phyloP scores from a whole-genome alignment of 129 eudicot genomes.

The Centrapalus pauciflorus region DNA sequence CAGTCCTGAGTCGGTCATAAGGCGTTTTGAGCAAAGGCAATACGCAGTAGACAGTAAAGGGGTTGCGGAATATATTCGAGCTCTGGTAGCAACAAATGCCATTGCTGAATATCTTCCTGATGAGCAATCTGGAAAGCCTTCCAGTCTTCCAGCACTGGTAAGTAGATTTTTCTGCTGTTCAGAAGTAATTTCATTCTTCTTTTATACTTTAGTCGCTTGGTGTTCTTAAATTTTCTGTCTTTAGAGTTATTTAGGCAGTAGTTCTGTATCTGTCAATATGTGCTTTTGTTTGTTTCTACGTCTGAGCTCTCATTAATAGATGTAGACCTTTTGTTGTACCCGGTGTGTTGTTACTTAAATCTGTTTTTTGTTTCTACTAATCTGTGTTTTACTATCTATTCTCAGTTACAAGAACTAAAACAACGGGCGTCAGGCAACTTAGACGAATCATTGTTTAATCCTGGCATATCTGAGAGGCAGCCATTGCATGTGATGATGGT shows the following conservation, averaged over 20 bases:
- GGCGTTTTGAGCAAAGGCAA: slow-evolving; percentile 76
- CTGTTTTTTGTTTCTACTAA: neutral
- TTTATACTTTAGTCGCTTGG: neutral
- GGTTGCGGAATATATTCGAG: slow-evolving; percentile 84
- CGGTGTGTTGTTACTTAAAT: neutral
- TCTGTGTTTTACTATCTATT: neutral
- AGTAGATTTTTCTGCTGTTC: neutral
- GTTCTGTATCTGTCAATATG: too few relatives aligned
- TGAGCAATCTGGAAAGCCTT: slow-evolving; percentile 90
- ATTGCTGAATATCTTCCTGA: slow-evolving; percentile 90
- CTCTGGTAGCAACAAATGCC: slow-evolving; percentile 80
- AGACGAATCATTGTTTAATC: slow-evolving; percentile 70
- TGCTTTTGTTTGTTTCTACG: neutral
- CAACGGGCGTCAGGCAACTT: slow-evolving; percentile 82
- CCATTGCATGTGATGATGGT: slow-evolving; percentile 99
- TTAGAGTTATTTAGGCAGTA: too few relatives aligned
- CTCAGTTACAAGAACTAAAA: slow-evolving; percentile 80
- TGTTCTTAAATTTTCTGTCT: neutral
- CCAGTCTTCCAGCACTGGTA: slow-evolving; percentile 84
- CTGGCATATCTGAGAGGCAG: slow-evolving; percentile 92
- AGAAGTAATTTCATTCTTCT: neutral
- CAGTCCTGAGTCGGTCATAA: slow-evolving; percentile 85
- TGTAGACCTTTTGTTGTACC: neutral
- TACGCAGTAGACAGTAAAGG: slow-evolving; percentile 92
- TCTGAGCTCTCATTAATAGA: neutral